Base-by-base conservation (phyloP, 257 asterid species). In the Parsonsia alboflavescens region DNA sequence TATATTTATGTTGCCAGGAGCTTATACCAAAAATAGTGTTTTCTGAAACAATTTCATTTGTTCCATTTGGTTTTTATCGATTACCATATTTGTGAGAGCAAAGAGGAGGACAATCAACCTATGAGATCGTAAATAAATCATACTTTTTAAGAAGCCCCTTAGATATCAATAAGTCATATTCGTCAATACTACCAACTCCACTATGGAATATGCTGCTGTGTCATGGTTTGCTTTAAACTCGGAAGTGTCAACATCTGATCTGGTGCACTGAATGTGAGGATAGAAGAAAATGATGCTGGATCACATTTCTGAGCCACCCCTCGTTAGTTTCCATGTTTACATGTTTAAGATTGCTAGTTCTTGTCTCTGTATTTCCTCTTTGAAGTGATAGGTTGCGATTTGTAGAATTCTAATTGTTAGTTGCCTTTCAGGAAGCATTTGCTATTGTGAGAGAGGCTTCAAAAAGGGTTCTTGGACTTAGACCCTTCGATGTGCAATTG, bases 381-480 rank as follows among this genome's bases (percentile, higher is more conserved):
- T 70, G 36, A 54, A 54, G n/a, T 3, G 36, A 24, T 16, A 19
- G 50, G 12, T 58, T 56, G 49, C 36, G 56, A 52, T 41, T 52
- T 70, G 48, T 70, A n/a, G 30, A 52, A 70, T 41, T 65, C 50
- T 65, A 33, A 30, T 8, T 70, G 44, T 74, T 71, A 52, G 62
- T 52, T 64, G 69, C 54, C 68, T 77, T 80, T 88, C 90, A 94
- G 99, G 99, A 94, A 87, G 97, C 99, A 70, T 94, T 90, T 84
- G 85, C 96, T 36, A 81, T 94, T 15, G 99, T 94, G 52, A 87
- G 97, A 78, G 99, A 94, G 90, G 99, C 99, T 78, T 94, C 97
- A 16, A 89, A 82, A 81, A 87, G 99, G 84, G 99, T 94, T 84
- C 93, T 94, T 1, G 99, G 98, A 72, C 98, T 94, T 78, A 96